Percentiles rank a stretch among this genome's conserved stretches.
Conservation (phyloP, 225 moss, liverwort and hornwort species). For the Anthoceros angustus region DNA sequence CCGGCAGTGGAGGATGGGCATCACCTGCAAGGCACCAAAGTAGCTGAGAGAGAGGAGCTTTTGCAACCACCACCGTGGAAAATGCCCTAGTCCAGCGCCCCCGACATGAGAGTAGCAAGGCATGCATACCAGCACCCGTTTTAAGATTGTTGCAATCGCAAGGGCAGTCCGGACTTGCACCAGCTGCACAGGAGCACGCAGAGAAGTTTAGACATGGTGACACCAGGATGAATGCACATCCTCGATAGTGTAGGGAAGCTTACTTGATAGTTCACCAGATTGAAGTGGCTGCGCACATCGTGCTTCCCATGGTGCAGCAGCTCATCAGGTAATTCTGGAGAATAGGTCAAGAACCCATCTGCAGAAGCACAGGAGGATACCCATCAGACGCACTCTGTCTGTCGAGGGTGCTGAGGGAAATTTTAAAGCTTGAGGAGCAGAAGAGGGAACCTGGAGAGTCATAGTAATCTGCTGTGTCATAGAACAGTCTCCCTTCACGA, state of each 20-base stretch:
- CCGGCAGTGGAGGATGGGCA: slow-evolving; percentile 80
- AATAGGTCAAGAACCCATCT: slow-evolving; percentile 74
- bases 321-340: slow-evolving; percentile 42
- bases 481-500: slow-evolving; percentile 61
- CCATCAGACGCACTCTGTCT: background rate
- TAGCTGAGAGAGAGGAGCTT: background rate
- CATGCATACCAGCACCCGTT: slow-evolving; percentile 62
- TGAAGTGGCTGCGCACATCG: slow-evolving; percentile 71
- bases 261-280: slow-evolving; percentile 88
- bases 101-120: background rate
- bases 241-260: background rate
- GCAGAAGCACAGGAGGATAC: slow-evolving; percentile 10
- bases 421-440: background rate
- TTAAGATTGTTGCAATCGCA: slow-evolving; percentile 62
- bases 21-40: slow-evolving; percentile 31
- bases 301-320: slow-evolving; percentile 52
- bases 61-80: background rate
- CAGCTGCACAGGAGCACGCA: slow-evolving; percentile 37
- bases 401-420: background rate
- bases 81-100: background rate
- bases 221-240: background rate
- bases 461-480: slow-evolving; percentile 59
- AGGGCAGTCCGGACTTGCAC: slow-evolving; percentile 70
- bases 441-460: slow-evolving; percentile 45
- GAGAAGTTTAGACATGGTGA: background rate